phyloP scores from a whole-genome alignment of 306 rosid genomes.

The Cyamopsis tetragonoloba region DNA sequence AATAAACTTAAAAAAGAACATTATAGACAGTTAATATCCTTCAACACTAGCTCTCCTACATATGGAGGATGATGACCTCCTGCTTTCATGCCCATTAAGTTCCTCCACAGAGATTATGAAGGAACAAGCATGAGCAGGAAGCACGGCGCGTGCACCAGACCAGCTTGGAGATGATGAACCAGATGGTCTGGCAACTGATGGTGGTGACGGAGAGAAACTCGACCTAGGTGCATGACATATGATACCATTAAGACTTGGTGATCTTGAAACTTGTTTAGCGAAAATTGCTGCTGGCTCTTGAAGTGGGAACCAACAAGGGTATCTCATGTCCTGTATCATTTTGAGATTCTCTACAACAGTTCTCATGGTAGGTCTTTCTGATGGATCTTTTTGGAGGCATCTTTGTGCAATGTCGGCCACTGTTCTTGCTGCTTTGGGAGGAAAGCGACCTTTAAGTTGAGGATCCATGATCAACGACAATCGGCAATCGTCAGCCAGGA shows the following conservation, averaged over 20 bases:
- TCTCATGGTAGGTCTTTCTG: constrained; percentile 91
- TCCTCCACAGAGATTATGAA: constrained; percentile 48
- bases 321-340: constrained; percentile 56
- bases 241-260: constrained; percentile 66
- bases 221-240: constrained; percentile 35
- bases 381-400: constrained; percentile 86
- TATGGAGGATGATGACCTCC: constrained; percentile 42
- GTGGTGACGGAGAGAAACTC: constrained; percentile 61
- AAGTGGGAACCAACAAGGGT: constrained; percentile 62
- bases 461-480: constrained; percentile 76
- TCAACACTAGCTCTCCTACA: constrained; percentile 48
- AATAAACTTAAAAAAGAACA: constrained; percentile 1
- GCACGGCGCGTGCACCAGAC: constrained; percentile 29
- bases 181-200: constrained; percentile 37
- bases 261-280: constrained; percentile 45
- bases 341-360: constrained; percentile 56
- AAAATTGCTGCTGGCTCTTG: constrained; percentile 55
- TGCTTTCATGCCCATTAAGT: constrained; percentile 46
- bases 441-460: constrained; percentile 64
- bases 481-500: constrained; percentile 55
- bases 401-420: constrained; percentile 67
- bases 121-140: constrained; percentile 55
- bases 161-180: constrained; percentile 52
- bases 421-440: constrained; percentile 63
- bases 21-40: constrained; percentile 54